Evolutionary conservation across 495 filamentous ascomycete species (phyloP), one percentile per base, ranked within the genome.

Genomic region (Hyaloscypha hepaticicola): DNA sequence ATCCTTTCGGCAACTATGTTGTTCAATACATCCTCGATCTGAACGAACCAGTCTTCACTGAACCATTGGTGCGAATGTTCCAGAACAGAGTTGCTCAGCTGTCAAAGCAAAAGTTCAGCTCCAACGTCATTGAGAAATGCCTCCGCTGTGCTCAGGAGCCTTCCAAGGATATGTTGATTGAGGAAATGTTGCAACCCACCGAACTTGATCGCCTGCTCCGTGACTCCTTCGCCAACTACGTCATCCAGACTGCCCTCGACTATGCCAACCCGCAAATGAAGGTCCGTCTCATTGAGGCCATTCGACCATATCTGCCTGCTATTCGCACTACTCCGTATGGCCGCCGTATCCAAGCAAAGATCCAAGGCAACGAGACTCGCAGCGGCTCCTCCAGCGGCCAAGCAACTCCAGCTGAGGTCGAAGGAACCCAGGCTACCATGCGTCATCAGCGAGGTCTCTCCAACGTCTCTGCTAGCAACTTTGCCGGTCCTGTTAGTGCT

Each of bases 81-180:
- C 73, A 79, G 28, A 87, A 88, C 63, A 85, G 90, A 68, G 87
- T 98, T 69, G 76, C 84, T 29, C 76, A 81, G 53, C 80, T 98
- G 12, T 96, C 96, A 4, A 95, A 92, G 77, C 96, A 98, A 76
- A 99, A 99, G 77, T 99, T 99, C 79, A 97, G 93, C 80, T 97
- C 94, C 60, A 99, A 99, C 71, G 95, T 99, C 56, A 92, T 99
- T 63, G 95, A 99, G 78, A 98, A 98, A 77, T 96, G 93, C 73
- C 85, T 99, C 53, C 91, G 94, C 28, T 93, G 89, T 71, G 87
- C 92, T 1, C 83, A 88, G 49, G 72, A 80, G 5, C 75, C 77
- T 4, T 87, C 89, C 48, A 91, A 89, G 69, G 89, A 91, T 68
- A 82, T 87, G 66, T 85, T 99, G 77, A 88, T 96, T 60, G 83